phyloP scores from a whole-genome alignment of 768 basidiomycete species.

The Tricholoma flavovirens region DNA sequence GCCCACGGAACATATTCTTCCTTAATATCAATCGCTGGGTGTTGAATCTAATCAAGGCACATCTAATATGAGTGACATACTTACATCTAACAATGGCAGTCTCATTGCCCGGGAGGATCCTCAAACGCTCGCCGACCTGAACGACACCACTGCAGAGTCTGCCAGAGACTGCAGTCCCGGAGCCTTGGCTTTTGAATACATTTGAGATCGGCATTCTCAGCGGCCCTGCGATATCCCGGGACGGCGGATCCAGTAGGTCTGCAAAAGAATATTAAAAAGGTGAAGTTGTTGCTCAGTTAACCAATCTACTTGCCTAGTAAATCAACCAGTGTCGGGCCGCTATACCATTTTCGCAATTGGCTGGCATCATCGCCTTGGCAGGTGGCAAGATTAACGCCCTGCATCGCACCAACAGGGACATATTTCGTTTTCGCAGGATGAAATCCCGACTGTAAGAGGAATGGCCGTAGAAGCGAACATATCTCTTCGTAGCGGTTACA shows the following conservation, averaged over 20 bases:
- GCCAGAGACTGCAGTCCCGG: constrained; percentile 75
- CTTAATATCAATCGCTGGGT: constrained; percentile 79
- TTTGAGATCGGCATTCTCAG: constrained; percentile 89
- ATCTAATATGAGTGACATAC: constrained; percentile 6
- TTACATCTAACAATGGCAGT: constrained; percentile 70
- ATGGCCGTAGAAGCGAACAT: constrained; percentile 62
- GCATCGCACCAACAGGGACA: constrained; percentile 85
- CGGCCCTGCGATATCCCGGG: constrained; percentile 68
- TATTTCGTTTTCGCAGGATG: constrained; percentile 71
- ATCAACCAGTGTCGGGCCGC: constrained; percentile 79
- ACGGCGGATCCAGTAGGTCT: constrained; percentile 82
- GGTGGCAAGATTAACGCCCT: constrained; percentile 75
- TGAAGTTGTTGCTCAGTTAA: not conserved
- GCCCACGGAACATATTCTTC: constrained; percentile 78
- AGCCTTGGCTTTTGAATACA: constrained; percentile 85
- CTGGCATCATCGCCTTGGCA: constrained; percentile 41
- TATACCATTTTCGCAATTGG: constrained; percentile 68
- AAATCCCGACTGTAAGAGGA: constrained; percentile 87
- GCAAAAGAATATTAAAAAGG: not conserved
- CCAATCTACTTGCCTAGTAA: constrained; percentile 53
- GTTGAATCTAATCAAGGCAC: not conserved
- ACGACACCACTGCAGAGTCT: constrained; percentile 82
- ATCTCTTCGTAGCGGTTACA: constrained; percentile 84
- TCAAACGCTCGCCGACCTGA: constrained; percentile 84
- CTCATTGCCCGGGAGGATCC: constrained; percentile 91